Evolutionary conservation across 2,329 filamentous ascomycete species (phyloP).

Genomic region (Dothistroma pini): DNA sequence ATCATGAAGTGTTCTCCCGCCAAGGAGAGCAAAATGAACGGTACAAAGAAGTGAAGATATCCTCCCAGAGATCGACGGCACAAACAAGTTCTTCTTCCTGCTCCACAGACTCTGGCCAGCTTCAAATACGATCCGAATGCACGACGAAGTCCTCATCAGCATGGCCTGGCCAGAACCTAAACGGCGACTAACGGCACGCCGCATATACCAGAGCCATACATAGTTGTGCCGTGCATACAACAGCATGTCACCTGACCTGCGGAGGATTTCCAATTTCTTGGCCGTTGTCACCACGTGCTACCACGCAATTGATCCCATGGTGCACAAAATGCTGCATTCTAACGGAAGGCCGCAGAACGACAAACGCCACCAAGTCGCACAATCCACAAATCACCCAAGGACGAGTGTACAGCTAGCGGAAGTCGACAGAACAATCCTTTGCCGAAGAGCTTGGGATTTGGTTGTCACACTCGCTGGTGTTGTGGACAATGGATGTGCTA

Average conservation of each 20-base stretch:
- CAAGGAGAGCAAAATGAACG: background rate
- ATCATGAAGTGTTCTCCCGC: constrained; percentile 16
- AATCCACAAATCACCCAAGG: background rate
- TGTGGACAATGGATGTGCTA: background rate
- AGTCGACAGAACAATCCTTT: constrained; percentile 3
- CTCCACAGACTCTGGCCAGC: background rate
- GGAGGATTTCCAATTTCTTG: background rate
- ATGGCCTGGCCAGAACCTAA: background rate
- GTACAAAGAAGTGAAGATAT: background rate
- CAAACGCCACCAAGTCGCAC: constrained; percentile 7
- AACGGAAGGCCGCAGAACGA: constrained; percentile 3
- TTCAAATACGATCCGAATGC: background rate
- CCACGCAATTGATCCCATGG: background rate
- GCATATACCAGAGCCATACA: constrained; percentile 7
- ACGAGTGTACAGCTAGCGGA: background rate
- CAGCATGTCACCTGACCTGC: background rate
- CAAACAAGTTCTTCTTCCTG: background rate
- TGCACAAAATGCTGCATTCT: background rate
- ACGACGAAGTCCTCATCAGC: background rate
- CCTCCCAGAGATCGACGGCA: background rate
- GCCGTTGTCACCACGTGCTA: background rate
- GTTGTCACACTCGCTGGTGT: background rate
- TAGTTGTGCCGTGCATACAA: background rate
- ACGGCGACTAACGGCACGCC: constrained; percentile 2
- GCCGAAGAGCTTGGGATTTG: background rate